Percentiles rank a stretch among this genome's conserved stretches.
These are phyloP conservation scores for Candida endomychidarum DNA, from an alignment of 805 yeast species.

Conservation along the genomic window DNA sequence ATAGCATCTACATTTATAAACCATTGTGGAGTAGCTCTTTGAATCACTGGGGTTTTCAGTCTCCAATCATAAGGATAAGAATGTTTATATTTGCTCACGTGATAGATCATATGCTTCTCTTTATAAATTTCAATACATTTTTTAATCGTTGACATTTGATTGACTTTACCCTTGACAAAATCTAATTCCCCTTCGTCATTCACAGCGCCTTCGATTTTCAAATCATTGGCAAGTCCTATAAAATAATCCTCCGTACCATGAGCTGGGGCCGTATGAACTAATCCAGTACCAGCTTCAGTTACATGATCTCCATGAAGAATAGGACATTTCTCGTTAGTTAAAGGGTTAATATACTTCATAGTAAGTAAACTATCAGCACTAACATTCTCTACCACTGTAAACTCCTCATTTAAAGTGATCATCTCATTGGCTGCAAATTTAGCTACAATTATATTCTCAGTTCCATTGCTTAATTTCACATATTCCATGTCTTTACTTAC, in stretches of 20 bases:
- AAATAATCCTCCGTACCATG: conserved; percentile 94
- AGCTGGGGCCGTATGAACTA: conserved; percentile 97
- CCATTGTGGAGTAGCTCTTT: conserved; percentile 96
- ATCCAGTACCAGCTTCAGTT: conserved; percentile 81
- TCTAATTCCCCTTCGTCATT: conserved; percentile 67
- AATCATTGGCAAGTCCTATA: conserved; percentile 56
- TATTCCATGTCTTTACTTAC: conserved; percentile 61
- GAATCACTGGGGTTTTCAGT: conserved; percentile 90
- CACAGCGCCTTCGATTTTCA: conserved; percentile 73
- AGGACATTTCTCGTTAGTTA: conserved; percentile 45
- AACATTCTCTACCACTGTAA: conserved; percentile 1
- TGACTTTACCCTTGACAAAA: conserved; percentile 49
- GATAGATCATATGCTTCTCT: conserved; percentile 45
- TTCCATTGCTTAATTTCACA: conserved; percentile 39
- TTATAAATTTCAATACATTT: conserved; percentile 57
- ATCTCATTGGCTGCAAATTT: conserved; percentile 44
- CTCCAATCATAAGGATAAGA: conserved; percentile 98
- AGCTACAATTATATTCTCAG: conserved; percentile 59
- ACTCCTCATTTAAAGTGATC: conserved; percentile 19
- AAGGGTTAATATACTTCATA: conserved; percentile 44
- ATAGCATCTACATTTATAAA: conserved; percentile 82
- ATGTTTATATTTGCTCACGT: conserved; percentile 60
- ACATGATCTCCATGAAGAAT: conserved; percentile 82
- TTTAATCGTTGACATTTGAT: conserved; percentile 24
- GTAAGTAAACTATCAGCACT: conserved; percentile 4